Conservation (phyloP, 768 basidiomycete genomes). For the Strobilomyces confusus region DNA sequence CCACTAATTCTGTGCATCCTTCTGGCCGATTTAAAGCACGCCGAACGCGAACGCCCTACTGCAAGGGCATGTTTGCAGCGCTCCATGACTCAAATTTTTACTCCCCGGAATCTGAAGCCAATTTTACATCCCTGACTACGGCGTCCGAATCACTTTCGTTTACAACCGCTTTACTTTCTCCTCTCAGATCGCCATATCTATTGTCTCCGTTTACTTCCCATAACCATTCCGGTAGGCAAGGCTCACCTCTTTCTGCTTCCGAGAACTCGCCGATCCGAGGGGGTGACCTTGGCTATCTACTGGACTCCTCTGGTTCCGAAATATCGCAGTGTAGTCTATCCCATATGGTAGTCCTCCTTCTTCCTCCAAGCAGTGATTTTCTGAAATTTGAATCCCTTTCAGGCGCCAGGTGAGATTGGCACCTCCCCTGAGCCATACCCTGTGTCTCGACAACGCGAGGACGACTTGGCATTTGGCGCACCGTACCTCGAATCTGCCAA, state of each 20-base stretch:
- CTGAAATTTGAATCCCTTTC: constrained; percentile 1
- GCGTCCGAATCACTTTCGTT: constrained; percentile 1
- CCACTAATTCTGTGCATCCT: constrained; percentile 33
- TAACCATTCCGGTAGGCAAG: neutral
- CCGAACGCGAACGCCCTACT: constrained; percentile 20
- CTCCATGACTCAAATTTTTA: constrained; percentile 1
- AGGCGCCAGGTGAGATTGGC: constrained; percentile 28
- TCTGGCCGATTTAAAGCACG: constrained; percentile 30
- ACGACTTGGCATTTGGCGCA: neutral
- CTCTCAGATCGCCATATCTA: constrained; percentile 10
- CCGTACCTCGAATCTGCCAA: constrained; percentile 2
- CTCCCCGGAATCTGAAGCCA: constrained; percentile 3
- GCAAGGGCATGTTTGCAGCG: constrained; percentile 13
- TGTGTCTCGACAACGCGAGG: neutral
- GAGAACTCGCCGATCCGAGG: constrained; percentile 14
- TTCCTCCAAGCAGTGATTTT: neutral
- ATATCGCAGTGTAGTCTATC: constrained; percentile 20
- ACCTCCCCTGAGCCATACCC: constrained; percentile 7
- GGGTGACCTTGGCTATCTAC: constrained; percentile 7
- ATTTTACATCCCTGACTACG: neutral
- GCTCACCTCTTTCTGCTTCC: neutral
- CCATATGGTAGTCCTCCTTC: constrained; percentile 24
- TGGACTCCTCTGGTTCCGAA: constrained; percentile 23
- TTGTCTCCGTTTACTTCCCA: constrained; percentile 16
- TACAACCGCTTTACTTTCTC: constrained; percentile 12